phyloP scores from a whole-genome alignment of 139 green algal genomes.

The Raphidocelis subcapitata region DNA sequence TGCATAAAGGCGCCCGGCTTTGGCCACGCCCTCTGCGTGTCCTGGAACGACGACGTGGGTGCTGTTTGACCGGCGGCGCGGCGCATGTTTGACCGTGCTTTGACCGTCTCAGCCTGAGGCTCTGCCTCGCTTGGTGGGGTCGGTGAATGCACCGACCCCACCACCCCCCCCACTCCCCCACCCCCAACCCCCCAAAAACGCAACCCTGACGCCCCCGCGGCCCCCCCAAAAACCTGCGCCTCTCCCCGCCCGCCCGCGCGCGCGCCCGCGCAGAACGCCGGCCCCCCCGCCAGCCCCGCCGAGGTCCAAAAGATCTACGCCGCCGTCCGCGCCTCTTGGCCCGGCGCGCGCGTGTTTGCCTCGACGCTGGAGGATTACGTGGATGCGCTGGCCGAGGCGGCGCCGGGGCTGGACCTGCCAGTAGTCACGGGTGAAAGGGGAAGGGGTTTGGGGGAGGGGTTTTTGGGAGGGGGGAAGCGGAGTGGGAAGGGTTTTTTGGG shows the following conservation, averaged over 20 bases:
- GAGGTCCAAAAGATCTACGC: conserved; percentile 46
- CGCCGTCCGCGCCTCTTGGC: conserved; percentile 35
- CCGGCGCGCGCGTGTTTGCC: conserved; percentile 38
- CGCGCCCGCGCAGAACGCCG: not conserved
- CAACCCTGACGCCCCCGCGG: not conserved
- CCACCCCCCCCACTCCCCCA: not conserved
- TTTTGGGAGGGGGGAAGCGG: not conserved
- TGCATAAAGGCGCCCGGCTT: conserved; percentile 12
- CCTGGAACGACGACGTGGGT: conserved; percentile 27
- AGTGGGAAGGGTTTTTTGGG: not conserved
- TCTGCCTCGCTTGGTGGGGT: conserved; percentile 11
- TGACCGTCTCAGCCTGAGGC: no score
- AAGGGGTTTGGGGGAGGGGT: no score
- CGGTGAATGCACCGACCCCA: not conserved
- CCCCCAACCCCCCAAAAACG: not conserved
- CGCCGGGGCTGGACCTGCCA: conserved; percentile 9
- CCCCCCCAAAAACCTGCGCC: no score
- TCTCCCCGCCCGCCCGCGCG: no score
- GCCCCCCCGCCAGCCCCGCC: not conserved
- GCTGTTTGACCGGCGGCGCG: no score
- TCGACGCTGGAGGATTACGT: conserved; percentile 58
- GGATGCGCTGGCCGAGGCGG: conserved; percentile 18
- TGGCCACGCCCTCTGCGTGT: conserved; percentile 12
- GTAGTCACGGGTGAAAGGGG: conserved; percentile 34
- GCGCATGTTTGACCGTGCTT: no score